Conservation (phyloP, 768 basidiomycete genomes). For the Cystobasidium ongulense region DNA sequence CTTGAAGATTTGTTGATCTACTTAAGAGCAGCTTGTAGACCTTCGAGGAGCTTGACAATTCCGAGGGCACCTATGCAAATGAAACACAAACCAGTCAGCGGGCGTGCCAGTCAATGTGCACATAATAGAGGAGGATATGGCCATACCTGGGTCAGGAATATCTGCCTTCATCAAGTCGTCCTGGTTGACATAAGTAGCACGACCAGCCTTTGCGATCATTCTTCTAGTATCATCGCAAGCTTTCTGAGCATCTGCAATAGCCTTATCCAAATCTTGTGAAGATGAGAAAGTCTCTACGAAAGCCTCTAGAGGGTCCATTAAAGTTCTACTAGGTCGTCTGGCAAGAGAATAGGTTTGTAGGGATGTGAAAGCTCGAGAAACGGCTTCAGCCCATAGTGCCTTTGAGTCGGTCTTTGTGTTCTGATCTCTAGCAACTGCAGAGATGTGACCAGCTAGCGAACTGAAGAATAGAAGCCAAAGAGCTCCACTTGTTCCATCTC, state of each 20-base stretch:
- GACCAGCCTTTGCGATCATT: slow-evolving; percentile 47
- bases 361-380: slow-evolving; percentile 39
- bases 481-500: slow-evolving; percentile 21
- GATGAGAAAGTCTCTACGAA: slow-evolving; percentile 44
- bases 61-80: slow-evolving; percentile 43
- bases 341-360: slow-evolving; percentile 46
- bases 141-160: slow-evolving; percentile 46
- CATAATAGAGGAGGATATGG: not conserved
- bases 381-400: slow-evolving; percentile 37
- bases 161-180: slow-evolving; percentile 45
- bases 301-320: slow-evolving; percentile 48
- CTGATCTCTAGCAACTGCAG: slow-evolving; percentile 19
- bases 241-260: slow-evolving; percentile 38
- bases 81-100: not conserved
- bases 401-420: slow-evolving; percentile 20
- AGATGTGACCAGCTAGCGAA: slow-evolving; percentile 39
- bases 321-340: slow-evolving; percentile 47
- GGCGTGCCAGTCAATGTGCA: not conserved
- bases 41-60: slow-evolving; percentile 39
- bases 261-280: slow-evolving; percentile 39
- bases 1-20: not conserved
- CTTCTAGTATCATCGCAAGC: slow-evolving; percentile 47
- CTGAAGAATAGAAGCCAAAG: slow-evolving; percentile 38
- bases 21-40: slow-evolving; percentile 27
- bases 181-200: slow-evolving; percentile 47